These are phyloP conservation scores for Globisporangium irregulare DNA, from an alignment of 352 stramenopile genomes.

Conservation along the genomic window DNA sequence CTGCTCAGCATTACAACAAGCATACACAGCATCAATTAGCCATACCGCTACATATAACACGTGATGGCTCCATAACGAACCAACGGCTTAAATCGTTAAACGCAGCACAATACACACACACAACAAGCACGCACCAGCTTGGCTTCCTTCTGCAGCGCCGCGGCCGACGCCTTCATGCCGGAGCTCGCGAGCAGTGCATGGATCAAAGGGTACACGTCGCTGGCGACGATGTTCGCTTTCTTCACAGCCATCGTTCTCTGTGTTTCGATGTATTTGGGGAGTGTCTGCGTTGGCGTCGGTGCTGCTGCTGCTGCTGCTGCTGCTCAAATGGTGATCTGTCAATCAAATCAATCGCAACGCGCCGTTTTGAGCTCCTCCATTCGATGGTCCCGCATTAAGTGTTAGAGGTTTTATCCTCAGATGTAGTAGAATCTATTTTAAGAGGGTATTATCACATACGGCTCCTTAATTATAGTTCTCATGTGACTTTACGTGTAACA, in stretches of 20 bases:
- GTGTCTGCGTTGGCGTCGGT: not conserved
- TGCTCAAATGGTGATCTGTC: constrained; percentile 7
- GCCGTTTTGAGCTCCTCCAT: constrained; percentile 21
- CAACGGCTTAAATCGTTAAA: not conserved
- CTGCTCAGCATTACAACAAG: constrained; percentile 17
- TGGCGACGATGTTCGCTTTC: constrained; percentile 42
- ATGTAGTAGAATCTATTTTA: not conserved
- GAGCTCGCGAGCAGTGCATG: constrained; percentile 57
- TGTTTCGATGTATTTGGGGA: not conserved
- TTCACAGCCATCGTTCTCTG: constrained; percentile 17
- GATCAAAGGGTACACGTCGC: constrained; percentile 76
- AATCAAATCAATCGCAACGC: constrained; percentile 3
- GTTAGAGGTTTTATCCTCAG: not conserved
- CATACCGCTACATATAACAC: not conserved
- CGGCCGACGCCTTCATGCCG: constrained; percentile 72
- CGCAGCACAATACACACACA: not conserved
- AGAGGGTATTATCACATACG: not conserved
- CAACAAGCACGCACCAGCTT: constrained; percentile 43
- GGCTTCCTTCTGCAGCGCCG: constrained; percentile 66
- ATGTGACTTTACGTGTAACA: no score
- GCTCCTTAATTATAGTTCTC: not conserved
- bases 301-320: constrained; percentile 1
- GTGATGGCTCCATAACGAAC: not conserved
- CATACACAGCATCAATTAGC: constrained; percentile 11
- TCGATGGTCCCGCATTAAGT: constrained; percentile 12